A percentile compares a stretch with the other conserved stretches of the same genome.
These are phyloP conservation scores for Pisolithus tinctorius DNA, from an alignment of 768 basidiomycete genomes.

Conservation along the genomic window DNA sequence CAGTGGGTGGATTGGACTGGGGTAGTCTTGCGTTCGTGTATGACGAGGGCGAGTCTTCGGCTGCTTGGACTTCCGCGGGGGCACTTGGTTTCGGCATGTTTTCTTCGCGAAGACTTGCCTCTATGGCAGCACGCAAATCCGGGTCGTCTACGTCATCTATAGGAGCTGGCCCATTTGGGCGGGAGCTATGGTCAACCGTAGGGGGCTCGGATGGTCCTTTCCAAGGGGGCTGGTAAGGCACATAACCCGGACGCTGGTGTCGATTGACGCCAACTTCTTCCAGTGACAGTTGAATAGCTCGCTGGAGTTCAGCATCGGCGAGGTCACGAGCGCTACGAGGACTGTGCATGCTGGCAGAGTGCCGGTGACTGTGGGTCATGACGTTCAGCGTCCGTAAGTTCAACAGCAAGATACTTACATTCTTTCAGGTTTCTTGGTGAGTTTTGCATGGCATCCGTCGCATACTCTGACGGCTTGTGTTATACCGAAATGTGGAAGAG, in stretches of 20 bases:
- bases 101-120: conserved; percentile 87
- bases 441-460: conserved; percentile 80
- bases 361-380: conserved; percentile 36
- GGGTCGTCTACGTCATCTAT: conserved; percentile 82
- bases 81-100: conserved; percentile 74
- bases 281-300: conserved; percentile 88
- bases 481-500: conserved; percentile 92
- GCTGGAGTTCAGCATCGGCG: conserved; percentile 83
- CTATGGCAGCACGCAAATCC: conserved; percentile 88
- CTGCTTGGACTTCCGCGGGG: conserved; percentile 53
- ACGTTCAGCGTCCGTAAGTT: background rate
- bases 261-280: conserved; percentile 58
- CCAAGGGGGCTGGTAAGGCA: conserved; percentile 52
- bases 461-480: conserved; percentile 90
- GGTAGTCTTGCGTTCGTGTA: conserved; percentile 33
- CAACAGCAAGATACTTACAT: conserved; percentile 31
- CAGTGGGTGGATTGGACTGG: conserved; percentile 40
- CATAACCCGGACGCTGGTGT: conserved; percentile 58
- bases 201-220: conserved; percentile 68
- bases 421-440: conserved; percentile 58
- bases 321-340: conserved; percentile 55
- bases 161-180: conserved; percentile 27
- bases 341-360: conserved; percentile 47
- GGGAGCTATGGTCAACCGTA: conserved; percentile 46
- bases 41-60: conserved; percentile 36